A percentile compares a stretch with the other conserved stretches of the same genome.
Evolutionary conservation across 768 basidiomycete species (phyloP).

Genomic region (Tricholoma furcatifolium): DNA sequence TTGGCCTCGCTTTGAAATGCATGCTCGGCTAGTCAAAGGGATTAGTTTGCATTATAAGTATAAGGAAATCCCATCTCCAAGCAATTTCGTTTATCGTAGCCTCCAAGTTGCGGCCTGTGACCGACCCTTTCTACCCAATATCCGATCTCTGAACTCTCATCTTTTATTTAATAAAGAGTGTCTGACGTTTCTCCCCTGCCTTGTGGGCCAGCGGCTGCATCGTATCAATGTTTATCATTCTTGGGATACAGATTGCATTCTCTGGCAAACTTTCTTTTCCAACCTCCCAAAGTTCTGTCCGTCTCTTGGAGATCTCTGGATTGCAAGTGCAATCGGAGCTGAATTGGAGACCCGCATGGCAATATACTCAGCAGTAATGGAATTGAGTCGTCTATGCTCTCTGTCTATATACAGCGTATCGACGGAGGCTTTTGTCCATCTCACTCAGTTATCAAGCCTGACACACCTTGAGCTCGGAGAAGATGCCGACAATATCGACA

Average conservation of each 20-base stretch:
- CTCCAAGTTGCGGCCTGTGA: background rate
- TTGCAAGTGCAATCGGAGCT: no score
- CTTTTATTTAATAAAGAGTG: background rate
- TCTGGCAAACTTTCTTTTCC: background rate
- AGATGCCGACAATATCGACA: background rate
- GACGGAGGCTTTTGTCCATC: background rate
- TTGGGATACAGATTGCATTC: background rate
- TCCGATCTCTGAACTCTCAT: background rate
- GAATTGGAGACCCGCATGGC: no score
- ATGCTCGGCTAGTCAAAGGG: background rate
- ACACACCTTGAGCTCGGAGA: background rate
- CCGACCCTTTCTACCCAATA: background rate
- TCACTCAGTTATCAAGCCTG: background rate
- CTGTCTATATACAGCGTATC: background rate
- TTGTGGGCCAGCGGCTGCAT: background rate
- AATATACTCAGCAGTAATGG: background rate
- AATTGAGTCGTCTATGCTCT: background rate
- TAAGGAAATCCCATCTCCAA: no score
- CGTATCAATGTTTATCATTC: background rate
- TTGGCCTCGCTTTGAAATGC: background rate
- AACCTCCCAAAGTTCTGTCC: background rate
- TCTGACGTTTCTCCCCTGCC: background rate
- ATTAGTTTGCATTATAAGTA: background rate
- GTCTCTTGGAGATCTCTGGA: background rate
- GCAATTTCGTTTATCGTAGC: background rate